Conservation (phyloP, 2,329 filamentous ascomycete genomes). For the Cryphonectria japonica region DNA sequence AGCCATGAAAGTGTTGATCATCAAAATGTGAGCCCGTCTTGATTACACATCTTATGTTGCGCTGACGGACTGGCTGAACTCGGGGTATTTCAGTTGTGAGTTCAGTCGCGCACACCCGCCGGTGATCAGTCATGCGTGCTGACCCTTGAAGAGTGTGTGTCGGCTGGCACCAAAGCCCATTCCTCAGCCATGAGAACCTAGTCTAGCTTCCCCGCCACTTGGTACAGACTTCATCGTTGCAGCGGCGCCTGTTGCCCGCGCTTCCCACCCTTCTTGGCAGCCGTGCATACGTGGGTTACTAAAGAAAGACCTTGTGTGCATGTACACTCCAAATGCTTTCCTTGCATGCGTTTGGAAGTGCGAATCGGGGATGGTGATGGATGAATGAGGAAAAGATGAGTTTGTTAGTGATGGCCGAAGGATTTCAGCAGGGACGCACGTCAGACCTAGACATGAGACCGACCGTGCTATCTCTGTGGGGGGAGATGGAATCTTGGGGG, state of each 20-base stretch:
- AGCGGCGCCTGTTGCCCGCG: neutral
- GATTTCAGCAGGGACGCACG: neutral
- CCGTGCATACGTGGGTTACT: neutral
- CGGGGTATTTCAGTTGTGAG: neutral
- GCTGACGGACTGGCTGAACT: neutral
- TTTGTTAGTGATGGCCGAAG: neutral
- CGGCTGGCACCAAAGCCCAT: neutral
- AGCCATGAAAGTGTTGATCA: neutral
- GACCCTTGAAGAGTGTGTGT: neutral
- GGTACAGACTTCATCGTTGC: neutral
- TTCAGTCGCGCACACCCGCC: neutral
- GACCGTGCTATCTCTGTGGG: neutral
- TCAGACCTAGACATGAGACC: neutral
- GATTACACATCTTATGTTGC: neutral
- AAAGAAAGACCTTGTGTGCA: neutral
- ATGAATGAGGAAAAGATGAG: neutral
- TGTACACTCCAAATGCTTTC: neutral
- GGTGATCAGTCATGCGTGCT: neutral
- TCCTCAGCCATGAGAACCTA: neutral
- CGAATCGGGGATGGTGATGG: neutral
- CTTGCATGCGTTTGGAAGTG: neutral
- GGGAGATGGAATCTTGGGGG: neutral
- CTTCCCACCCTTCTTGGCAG: neutral
- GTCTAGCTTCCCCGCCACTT: neutral
- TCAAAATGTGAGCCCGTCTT: too few species aligned